Evolutionary conservation across 2,329 filamentous ascomycete species (phyloP), one percentile per base, ranked within the genome.

Genomic region (Zasmidium citrigriseum): DNA sequence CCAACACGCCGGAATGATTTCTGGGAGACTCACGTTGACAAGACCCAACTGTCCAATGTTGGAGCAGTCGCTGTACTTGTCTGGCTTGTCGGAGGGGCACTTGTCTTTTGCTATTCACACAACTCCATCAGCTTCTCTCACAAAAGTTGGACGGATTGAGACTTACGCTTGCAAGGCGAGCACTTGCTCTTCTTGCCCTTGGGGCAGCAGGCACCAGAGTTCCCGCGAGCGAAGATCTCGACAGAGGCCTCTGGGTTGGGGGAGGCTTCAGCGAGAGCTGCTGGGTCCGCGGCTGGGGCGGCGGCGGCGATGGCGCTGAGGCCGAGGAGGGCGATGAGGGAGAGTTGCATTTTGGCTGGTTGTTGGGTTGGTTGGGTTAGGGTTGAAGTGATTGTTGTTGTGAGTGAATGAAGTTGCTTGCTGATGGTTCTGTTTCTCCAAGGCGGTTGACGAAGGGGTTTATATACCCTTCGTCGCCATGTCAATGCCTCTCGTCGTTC

Each of bases 301-400:
- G 49, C 49, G 18, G 38, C 16, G 7, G 49, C 49, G 27, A 52
- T 2, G 27, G 49, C 49, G 27, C 49, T 41, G 27, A 52, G 49
- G 27, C 49, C 49, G 27, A 52, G 49, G 3, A 52, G 16, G n/a
- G 49, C 14, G 49, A 52, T 41, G 49, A 52, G 29, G 49, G 25
- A 38, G 29, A 52, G 38, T 21, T 52, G 49, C 49, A 52, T 52
- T 20, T 44, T 52, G n/a, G 9, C 16, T 52, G 49, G 12, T 10
- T n/a, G 49, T 34, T 11, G 20, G 16, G 27, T 21, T 34, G 27
- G 2, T 20, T 25, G 49, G 22, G n/a, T 22, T 12, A 5, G 48
- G 18, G 23, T 16, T 21, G 48, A 51, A 27, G 48, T 25, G 25
- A 34, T 27, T 50, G 24, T 4, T n/a, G n/a, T n/a, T n/a, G n/a